These are phyloP conservation scores for Talaromyces marneffei DNA, from an alignment of 2,329 filamentous ascomycete genomes.

Conservation along the genomic window DNA sequence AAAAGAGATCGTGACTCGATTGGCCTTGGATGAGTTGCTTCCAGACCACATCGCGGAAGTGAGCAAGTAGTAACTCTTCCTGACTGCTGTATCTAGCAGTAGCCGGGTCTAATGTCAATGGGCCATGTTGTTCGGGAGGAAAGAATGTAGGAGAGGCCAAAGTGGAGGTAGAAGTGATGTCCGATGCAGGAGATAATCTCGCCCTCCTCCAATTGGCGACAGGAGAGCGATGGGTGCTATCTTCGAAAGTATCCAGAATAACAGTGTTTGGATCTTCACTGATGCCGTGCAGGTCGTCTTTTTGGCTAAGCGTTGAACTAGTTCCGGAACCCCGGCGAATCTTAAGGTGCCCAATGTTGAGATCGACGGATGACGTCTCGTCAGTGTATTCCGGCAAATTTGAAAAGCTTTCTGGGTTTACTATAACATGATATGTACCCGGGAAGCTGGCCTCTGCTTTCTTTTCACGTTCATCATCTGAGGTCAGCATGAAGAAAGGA, in stretches of 20 bases:
- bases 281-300: slow-evolving; percentile 22
- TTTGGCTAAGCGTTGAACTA: slow-evolving; percentile 25
- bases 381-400: slow-evolving; percentile 48
- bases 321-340: slow-evolving; percentile 23
- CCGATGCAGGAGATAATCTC: slow-evolving; percentile 32
- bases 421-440: slow-evolving; percentile 52
- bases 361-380: slow-evolving; percentile 24
- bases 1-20: slow-evolving; percentile 16
- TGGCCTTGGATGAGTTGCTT: slow-evolving; percentile 34
- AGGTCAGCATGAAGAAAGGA: slow-evolving; percentile 49
- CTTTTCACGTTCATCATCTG: slow-evolving; percentile 53
- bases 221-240: slow-evolving; percentile 31
- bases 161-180: slow-evolving; percentile 24
- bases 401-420: slow-evolving; percentile 51
- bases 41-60: slow-evolving; percentile 40
- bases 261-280: slow-evolving; percentile 43
- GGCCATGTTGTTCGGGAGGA: slow-evolving; percentile 19
- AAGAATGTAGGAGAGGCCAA: slow-evolving; percentile 22
- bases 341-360: slow-evolving; percentile 19
- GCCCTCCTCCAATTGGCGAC: slow-evolving; percentile 27
- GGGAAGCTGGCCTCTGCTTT: slow-evolving; percentile 49
- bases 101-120: slow-evolving; percentile 16
- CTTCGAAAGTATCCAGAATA: slow-evolving; percentile 48
- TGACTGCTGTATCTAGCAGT: slow-evolving; percentile 21
- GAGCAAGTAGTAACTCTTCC: slow-evolving; percentile 32